These are phyloP conservation scores for Claviceps lovelessii DNA, from an alignment of 2,329 filamentous ascomycete genomes.

Conservation along the genomic window DNA sequence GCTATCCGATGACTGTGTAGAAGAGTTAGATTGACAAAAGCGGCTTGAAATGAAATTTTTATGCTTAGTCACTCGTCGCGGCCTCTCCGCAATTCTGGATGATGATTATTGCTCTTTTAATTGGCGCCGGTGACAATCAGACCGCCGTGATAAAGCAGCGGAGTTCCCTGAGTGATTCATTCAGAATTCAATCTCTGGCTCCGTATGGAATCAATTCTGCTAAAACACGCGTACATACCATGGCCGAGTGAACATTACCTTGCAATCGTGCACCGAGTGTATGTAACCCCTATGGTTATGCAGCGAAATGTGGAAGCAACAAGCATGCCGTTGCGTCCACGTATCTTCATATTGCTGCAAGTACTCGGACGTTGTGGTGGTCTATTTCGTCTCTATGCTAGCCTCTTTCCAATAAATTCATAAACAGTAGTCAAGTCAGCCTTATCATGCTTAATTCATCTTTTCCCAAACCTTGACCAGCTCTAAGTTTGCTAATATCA, in stretches of 20 bases:
- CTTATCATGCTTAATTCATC: slow-evolving; percentile 10
- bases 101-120: not conserved
- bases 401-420: slow-evolving; percentile 9
- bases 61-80: not conserved
- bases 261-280: too few relatives aligned
- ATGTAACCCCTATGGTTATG: too few relatives aligned
- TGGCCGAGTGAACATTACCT: too few relatives aligned
- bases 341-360: not conserved
- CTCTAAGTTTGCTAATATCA: slow-evolving; percentile 34
- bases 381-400: not conserved
- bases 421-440: slow-evolving; percentile 10
- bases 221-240: not conserved
- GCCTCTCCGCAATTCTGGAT: not conserved
- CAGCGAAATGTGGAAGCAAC: not conserved
- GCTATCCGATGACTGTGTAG: slow-evolving; percentile 39
- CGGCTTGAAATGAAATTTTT: not conserved
- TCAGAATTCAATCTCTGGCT: not conserved
- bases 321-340: not conserved
- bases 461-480: slow-evolving; percentile 27
- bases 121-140: not conserved
- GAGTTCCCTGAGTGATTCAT: not conserved
- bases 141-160: too few relatives aligned
- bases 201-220: not conserved
- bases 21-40: slow-evolving; percentile 24
- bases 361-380: not conserved